Percentiles rank a stretch among this genome's conserved stretches.
Conservation (phyloP, 139 green algal genomes). For the Chlamydomonas sp. region DNA sequence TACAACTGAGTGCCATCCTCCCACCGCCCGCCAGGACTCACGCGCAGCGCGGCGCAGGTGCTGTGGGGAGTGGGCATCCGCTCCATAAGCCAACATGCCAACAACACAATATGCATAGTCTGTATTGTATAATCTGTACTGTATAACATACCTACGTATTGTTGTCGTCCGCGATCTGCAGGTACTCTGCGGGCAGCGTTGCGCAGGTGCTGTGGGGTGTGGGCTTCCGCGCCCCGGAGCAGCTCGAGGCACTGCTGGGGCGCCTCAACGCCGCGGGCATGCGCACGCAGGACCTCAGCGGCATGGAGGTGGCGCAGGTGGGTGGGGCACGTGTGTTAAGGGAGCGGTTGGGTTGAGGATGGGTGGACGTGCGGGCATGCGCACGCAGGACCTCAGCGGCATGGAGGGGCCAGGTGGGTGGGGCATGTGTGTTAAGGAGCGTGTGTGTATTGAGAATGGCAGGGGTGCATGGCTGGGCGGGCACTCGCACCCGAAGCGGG, state of each 20-base stretch:
- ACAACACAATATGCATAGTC: too few relatives aligned
- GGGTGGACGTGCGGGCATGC: conserved; percentile 48
- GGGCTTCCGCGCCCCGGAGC: conserved; percentile 47
- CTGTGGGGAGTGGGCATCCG: conserved; percentile 75
- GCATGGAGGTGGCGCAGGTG: conserved; percentile 70
- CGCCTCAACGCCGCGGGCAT: conserved; percentile 73
- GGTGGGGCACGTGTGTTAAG: neutral
- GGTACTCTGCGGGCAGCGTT: conserved; percentile 66
- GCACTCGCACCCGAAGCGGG: neutral
- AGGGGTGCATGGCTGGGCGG: conserved; percentile 60
- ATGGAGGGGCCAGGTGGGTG: conserved; percentile 64
- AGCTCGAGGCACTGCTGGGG: conserved; percentile 65
- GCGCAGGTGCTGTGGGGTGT: conserved; percentile 78
- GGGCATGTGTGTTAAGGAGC: too few relatives aligned
- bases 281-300: conserved; percentile 80
- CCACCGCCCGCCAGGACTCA: too few relatives aligned
- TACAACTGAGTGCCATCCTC: too few relatives aligned
- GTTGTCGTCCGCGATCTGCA: conserved; percentile 18
- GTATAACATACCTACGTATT: neutral
- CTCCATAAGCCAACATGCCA: neutral
- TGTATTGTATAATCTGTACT: too few relatives aligned
- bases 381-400: conserved; percentile 81
- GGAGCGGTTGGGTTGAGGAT: neutral
- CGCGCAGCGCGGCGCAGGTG: conserved; percentile 57
- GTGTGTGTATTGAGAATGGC: neutral